Evolutionary conservation across 148 eudicot species (phyloP).

Genomic region (Spergularia bocconei): DNA sequence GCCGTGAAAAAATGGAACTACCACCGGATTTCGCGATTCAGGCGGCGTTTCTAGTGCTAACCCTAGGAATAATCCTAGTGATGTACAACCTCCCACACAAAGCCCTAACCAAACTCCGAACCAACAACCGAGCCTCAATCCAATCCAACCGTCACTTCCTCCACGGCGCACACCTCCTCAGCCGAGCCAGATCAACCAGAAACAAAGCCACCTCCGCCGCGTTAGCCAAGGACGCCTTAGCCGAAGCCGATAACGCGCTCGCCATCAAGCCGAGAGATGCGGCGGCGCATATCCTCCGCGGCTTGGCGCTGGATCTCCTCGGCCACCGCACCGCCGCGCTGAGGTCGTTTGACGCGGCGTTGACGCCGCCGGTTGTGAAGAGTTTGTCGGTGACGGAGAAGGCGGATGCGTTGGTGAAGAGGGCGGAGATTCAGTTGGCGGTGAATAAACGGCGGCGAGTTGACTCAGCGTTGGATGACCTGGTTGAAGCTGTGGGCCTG

Average conservation of each 20-base stretch:
- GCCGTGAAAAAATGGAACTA: slow-evolving; percentile 2
- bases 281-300: slow-evolving; percentile 66
- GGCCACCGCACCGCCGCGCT: slow-evolving; percentile 62
- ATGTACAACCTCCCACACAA: slow-evolving; percentile 48
- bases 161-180: slow-evolving; percentile 64
- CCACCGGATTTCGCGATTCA: slow-evolving; percentile 34
- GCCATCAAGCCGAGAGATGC: slow-evolving; percentile 57
- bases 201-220: slow-evolving; percentile 42
- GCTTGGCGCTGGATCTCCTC: slow-evolving; percentile 50
- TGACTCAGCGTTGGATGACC: slow-evolving; percentile 62
- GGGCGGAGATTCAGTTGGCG: slow-evolving; percentile 67
- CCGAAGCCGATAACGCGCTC: slow-evolving; percentile 66
- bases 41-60: slow-evolving; percentile 38
- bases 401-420: slow-evolving; percentile 62
- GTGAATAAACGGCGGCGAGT: slow-evolving; percentile 49
- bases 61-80: slow-evolving; percentile 55
- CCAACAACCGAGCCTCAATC: slow-evolving; percentile 41
- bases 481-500: slow-evolving; percentile 60
- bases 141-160: slow-evolving; percentile 75
- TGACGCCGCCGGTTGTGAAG: slow-evolving; percentile 49
- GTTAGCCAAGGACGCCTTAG: slow-evolving; percentile 58
- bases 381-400: slow-evolving; percentile 42
- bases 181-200: slow-evolving; percentile 55
- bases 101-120: slow-evolving; percentile 64
- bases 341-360: slow-evolving; percentile 57